Percentiles rank a stretch among this genome's conserved stretches.
Conservation (phyloP, 176 grass and related monocot species). For the Carex kokanica region DNA sequence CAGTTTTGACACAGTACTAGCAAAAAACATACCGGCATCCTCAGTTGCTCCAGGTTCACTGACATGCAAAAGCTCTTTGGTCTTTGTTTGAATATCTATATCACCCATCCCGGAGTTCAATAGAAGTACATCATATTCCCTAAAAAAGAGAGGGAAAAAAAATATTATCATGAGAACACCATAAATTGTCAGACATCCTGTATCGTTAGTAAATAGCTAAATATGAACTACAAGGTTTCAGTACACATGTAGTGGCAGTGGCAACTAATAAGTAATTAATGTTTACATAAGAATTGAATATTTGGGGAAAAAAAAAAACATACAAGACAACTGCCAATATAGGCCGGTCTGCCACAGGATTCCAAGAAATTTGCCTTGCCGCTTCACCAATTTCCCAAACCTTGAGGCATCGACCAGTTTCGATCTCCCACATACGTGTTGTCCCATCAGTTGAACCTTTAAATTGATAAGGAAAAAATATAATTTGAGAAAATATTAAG, state of each 20-base stretch:
- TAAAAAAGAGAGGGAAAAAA: constrained; percentile 22
- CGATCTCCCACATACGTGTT: constrained; percentile 90
- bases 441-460: constrained; percentile 88
- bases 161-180: background rate
- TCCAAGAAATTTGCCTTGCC: constrained; percentile 71
- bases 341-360: constrained; percentile 71
- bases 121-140: constrained; percentile 71
- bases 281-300: constrained; percentile 24
- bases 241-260: constrained; percentile 30
- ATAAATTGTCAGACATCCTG: background rate
- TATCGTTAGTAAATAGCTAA: background rate
- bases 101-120: constrained; percentile 70
- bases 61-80: constrained; percentile 52
- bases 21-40: constrained; percentile 39
- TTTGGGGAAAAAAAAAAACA: constrained; percentile 10
- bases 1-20: background rate
- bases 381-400: constrained; percentile 71
- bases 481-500: background rate
- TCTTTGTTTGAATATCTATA: constrained; percentile 64
- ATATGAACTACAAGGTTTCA: background rate
- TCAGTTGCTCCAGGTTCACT: constrained; percentile 43
- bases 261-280: constrained; percentile 17
- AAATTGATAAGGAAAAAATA: background rate
- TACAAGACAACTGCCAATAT: constrained; percentile 85
- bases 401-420: constrained; percentile 79